Conservation (phyloP, 1,284 basidiomycete species). For the Trametes pubescens region DNA sequence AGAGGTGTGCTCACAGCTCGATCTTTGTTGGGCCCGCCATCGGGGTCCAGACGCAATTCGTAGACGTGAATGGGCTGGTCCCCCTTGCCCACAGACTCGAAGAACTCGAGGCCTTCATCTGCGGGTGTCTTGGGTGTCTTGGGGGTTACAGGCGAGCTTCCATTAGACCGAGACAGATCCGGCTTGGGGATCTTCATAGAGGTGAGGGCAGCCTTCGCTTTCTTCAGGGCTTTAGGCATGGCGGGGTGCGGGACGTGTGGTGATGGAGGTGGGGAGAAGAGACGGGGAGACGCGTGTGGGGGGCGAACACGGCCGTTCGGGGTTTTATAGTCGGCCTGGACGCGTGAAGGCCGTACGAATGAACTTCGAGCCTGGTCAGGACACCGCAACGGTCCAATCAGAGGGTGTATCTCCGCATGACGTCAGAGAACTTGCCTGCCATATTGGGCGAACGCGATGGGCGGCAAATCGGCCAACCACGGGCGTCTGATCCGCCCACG, state of each 20-base stretch:
- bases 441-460: neutral
- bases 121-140: slow-evolving; percentile 87
- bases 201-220: slow-evolving; percentile 32
- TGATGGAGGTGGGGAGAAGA: slow-evolving; percentile 7
- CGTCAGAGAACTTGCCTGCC: slow-evolving; percentile 26
- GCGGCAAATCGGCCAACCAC: neutral
- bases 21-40: slow-evolving; percentile 89
- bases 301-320: slow-evolving; percentile 18
- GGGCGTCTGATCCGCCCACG: slow-evolving; percentile 1
- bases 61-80: slow-evolving; percentile 82
- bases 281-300: slow-evolving; percentile 20
- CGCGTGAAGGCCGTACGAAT: slow-evolving; percentile 19
- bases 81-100: slow-evolving; percentile 65
- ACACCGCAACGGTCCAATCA: slow-evolving; percentile 30
- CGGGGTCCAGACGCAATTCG: slow-evolving; percentile 84
- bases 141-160: slow-evolving; percentile 37
- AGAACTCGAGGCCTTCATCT: slow-evolving; percentile 91
- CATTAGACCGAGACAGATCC: slow-evolving; percentile 13
- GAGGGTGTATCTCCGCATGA: slow-evolving; percentile 25
- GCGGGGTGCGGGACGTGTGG: neutral
- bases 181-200: slow-evolving; percentile 39
- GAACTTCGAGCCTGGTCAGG: slow-evolving; percentile 17
- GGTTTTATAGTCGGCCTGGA: slow-evolving; percentile 30
- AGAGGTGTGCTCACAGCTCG: slow-evolving; percentile 64
- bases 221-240: slow-evolving; percentile 35